Evolutionary conservation across 257 asterid species (phyloP).

Genomic region (Nicotiana noctiflora): DNA sequence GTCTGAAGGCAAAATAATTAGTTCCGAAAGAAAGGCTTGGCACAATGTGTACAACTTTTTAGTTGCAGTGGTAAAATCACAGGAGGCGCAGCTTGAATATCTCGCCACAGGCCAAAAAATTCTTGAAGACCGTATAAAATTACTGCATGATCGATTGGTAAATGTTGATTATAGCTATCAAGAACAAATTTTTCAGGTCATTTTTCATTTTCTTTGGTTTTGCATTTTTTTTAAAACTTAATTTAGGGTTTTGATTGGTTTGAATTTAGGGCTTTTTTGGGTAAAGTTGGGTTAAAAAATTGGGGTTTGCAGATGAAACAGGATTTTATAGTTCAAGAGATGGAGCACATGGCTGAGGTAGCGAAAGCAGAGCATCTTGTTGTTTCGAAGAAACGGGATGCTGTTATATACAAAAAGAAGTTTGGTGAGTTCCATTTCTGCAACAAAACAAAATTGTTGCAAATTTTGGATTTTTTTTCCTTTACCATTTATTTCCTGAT

Average conservation of each 20-base stretch:
- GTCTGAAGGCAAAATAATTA: slow-evolving; percentile 16
- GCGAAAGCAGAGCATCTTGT: slow-evolving; percentile 36
- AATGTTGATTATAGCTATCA: slow-evolving; percentile 23
- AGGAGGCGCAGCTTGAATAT: slow-evolving; percentile 30
- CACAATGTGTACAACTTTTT: slow-evolving; percentile 37
- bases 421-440: slow-evolving; percentile 16
- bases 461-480: neutral
- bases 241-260: slow-evolving; percentile 9
- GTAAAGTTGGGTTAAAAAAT: slow-evolving; percentile 18
- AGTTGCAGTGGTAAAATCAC: slow-evolving; percentile 34
- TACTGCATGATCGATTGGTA: slow-evolving; percentile 24
- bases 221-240: neutral
- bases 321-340: slow-evolving; percentile 35
- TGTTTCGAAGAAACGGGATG: slow-evolving; percentile 58
- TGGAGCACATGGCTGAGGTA: slow-evolving; percentile 41
- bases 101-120: slow-evolving; percentile 36
- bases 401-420: slow-evolving; percentile 42
- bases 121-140: slow-evolving; percentile 48
- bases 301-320: slow-evolving; percentile 24
- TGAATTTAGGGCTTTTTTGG: neutral
- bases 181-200: slow-evolving; percentile 50
- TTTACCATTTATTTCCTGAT: too few species aligned
- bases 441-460: too few species aligned
- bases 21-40: slow-evolving; percentile 48
- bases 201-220: neutral